Conservation (phyloP, 768 basidiomycete species). For the Serpula lacrymans region DNA sequence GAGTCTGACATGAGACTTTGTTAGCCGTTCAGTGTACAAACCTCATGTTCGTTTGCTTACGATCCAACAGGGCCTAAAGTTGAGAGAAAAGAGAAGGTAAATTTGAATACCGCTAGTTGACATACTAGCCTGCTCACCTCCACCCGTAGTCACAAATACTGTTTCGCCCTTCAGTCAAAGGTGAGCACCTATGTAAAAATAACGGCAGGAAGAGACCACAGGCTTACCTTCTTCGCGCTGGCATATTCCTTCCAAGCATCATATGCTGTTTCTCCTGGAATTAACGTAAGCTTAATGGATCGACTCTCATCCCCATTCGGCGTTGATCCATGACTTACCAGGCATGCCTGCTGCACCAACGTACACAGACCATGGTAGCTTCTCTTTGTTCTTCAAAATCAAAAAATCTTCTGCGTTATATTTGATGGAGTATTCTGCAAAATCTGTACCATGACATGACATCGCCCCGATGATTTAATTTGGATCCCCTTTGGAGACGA, state of each 20-base stretch:
- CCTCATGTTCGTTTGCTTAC: constrained; percentile 33
- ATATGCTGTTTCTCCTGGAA: constrained; percentile 8
- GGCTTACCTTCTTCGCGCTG: constrained; percentile 37
- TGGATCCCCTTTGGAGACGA: not conserved
- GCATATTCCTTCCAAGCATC: constrained; percentile 27
- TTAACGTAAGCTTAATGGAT: not conserved
- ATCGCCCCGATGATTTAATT: not conserved
- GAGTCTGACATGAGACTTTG: constrained; percentile 37
- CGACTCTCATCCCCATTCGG: not conserved
- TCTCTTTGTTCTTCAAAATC: constrained; percentile 32
- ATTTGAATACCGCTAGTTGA: constrained; percentile 25
- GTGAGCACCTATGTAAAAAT: not conserved
- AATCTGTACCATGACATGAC: too few relatives aligned
- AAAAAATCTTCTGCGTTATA: not conserved
- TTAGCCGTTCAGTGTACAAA: constrained; percentile 30
- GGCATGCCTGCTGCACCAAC: constrained; percentile 49
- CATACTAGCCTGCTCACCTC: too few relatives aligned
- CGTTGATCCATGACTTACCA: constrained; percentile 10
- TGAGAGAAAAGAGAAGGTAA: too few relatives aligned
- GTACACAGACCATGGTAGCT: constrained; percentile 47
- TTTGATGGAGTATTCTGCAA: constrained; percentile 1
- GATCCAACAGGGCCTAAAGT: constrained; percentile 52
- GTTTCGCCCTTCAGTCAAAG: constrained; percentile 53
- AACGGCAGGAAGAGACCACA: not conserved
- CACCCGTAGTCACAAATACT: constrained; percentile 48